Evolutionary conservation across 768 basidiomycete species (phyloP).

Genomic region (Lentinula boryana): DNA sequence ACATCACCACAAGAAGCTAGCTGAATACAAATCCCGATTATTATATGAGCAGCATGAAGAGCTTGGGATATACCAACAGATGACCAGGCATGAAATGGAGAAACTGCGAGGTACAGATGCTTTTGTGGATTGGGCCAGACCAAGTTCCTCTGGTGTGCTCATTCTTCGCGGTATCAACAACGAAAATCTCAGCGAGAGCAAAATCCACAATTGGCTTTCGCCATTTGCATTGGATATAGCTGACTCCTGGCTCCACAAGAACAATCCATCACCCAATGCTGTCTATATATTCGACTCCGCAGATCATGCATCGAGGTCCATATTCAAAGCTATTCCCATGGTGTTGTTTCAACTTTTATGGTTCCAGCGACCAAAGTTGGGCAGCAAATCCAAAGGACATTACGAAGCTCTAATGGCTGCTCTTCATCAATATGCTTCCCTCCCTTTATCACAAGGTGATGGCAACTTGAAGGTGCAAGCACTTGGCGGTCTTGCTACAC

Average conservation of each 20-base stretch:
- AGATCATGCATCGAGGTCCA: neutral
- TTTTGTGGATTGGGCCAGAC: neutral
- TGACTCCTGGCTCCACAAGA: neutral
- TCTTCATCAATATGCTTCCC: neutral
- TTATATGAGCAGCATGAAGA: neutral
- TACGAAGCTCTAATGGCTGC: neutral
- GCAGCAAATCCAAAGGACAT: neutral
- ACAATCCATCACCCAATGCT: neutral
- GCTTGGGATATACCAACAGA: neutral
- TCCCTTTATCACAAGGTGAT: neutral
- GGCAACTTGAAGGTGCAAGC: neutral
- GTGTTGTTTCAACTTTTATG: neutral
- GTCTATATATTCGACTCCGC: neutral
- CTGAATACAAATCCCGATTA: neutral
- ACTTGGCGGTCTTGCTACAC: neutral
- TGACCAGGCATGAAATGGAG: neutral
- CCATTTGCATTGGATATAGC: neutral
- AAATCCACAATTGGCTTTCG: neutral
- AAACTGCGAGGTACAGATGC: neutral
- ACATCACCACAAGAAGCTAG: neutral
- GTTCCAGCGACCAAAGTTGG: neutral
- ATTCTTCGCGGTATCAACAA: neutral
- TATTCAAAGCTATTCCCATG: neutral
- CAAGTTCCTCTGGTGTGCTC: neutral
- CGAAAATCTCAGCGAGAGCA: neutral